Conservation (phyloP, 306 rosid genomes). For the Glycine soja region DNA sequence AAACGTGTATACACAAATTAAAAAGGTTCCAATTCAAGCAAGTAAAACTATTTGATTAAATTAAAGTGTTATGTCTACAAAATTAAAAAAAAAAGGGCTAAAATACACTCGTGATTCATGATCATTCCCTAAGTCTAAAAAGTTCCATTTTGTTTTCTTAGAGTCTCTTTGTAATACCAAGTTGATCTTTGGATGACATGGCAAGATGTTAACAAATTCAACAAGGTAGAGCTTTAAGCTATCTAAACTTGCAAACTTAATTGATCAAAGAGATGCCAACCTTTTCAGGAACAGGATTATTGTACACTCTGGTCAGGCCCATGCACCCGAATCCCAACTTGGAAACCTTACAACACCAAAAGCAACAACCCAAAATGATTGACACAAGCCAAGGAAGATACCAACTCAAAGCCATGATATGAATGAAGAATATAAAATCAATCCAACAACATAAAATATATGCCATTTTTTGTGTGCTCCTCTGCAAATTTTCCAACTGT, state of each 20-base stretch:
- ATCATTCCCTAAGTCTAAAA: too few relatives aligned
- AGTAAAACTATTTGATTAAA: conserved; percentile 5
- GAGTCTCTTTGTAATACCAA: too few relatives aligned
- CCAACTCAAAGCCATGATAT: not conserved
- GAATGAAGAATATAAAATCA: not conserved
- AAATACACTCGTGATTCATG: too few relatives aligned
- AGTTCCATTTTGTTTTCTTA: too few relatives aligned
- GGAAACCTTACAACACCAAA: conserved; percentile 60
- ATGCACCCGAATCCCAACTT: conserved; percentile 83
- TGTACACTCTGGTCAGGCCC: conserved; percentile 69
- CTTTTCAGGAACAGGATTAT: conserved; percentile 65
- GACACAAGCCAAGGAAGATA: not conserved
- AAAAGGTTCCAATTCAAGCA: conserved; percentile 20
- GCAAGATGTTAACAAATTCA: not conserved
- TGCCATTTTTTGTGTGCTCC: conserved; percentile 44
- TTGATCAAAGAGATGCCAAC: conserved; percentile 64
- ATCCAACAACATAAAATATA: not conserved
- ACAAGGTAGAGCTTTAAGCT: not conserved
- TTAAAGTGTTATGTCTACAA: not conserved
- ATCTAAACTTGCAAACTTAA: not conserved
- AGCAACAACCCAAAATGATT: too few relatives aligned
- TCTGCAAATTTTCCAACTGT: not conserved
- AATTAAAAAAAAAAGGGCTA: not conserved
- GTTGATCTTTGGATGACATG: too few relatives aligned
- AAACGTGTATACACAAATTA: not conserved